Conservation (phyloP, 73 alveolate species). For the Blepharisma japonicum region DNA sequence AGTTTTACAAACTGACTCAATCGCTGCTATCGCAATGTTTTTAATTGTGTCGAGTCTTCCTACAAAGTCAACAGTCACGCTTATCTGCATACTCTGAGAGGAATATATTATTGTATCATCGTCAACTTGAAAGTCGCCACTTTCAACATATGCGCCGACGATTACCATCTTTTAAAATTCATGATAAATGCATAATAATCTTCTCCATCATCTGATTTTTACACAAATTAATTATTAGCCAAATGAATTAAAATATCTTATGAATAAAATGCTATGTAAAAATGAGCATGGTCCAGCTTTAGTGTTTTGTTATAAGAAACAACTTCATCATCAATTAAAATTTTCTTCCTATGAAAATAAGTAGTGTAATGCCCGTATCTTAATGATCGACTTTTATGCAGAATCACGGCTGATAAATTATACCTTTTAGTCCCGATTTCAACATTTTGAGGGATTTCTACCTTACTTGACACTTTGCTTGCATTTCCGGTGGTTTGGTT, state of each 20-base stretch:
- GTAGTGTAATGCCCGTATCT: slow-evolving; percentile 17
- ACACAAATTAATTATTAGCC: too few relatives aligned
- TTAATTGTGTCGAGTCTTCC: too few relatives aligned
- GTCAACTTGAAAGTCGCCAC: too few relatives aligned
- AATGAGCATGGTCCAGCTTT: slow-evolving; percentile 20
- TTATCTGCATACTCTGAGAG: too few relatives aligned
- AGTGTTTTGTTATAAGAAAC: slow-evolving; percentile 7
- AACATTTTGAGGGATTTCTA: background rate
- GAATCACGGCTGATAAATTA: background rate
- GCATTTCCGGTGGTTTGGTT: background rate
- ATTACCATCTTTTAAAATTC: too few relatives aligned
- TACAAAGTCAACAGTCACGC: too few relatives aligned
- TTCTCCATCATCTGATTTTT: too few relatives aligned
- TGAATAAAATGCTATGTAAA: slow-evolving; percentile 14
- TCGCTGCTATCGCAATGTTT: too few relatives aligned
- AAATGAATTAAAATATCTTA: background rate
- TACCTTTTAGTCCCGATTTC: background rate
- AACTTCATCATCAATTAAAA: background rate
- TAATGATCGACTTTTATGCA: background rate
- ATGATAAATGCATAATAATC: too few relatives aligned
- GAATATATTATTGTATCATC: too few relatives aligned
- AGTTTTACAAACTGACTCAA: too few relatives aligned
- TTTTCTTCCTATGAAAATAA: background rate
- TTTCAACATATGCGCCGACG: too few relatives aligned
- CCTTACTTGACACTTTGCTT: slow-evolving; percentile 9